These are phyloP conservation scores for Cyanidiococcus yangmingshanensis DNA, from an alignment of 23 red algal genomes.

Conservation along the genomic window DNA sequence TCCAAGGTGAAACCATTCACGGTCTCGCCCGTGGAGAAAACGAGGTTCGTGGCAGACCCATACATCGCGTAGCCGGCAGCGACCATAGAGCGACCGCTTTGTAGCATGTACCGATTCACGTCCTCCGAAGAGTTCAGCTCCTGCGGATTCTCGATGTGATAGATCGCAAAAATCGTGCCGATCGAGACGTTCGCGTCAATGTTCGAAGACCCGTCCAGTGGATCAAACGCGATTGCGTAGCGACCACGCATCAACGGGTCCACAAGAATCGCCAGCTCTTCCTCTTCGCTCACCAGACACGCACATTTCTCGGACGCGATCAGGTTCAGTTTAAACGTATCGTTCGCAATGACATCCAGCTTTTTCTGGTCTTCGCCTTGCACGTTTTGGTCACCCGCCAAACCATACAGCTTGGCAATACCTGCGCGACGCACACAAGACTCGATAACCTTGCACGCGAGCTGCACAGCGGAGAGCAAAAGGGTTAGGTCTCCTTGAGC, in stretches of 20 bases:
- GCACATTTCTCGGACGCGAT: constrained; percentile 61
- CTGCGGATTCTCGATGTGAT: constrained; percentile 55
- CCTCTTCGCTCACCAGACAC: constrained; percentile 92
- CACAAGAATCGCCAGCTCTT: constrained; percentile 79
- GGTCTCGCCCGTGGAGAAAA: constrained; percentile 68
- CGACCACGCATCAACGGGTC: constrained; percentile 39
- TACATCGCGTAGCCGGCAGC: constrained; percentile 98
- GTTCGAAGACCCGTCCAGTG: constrained; percentile 86
- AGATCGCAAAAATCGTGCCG: constrained; percentile 94
- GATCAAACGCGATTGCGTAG: constrained; percentile 98
- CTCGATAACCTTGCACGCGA: constrained; percentile 91
- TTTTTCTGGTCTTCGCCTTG: constrained; percentile 99
- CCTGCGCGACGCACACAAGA: constrained; percentile 90
- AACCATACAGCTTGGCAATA: constrained; percentile 87
- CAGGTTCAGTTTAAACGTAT: constrained; percentile 92
- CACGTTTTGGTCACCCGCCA: constrained; percentile 73
- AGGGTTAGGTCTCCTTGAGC: constrained; percentile 75
- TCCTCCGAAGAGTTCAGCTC: constrained; percentile 44
- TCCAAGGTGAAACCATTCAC: constrained; percentile 97
- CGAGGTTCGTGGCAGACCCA: constrained; percentile 86
- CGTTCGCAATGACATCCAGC: constrained; percentile 97
- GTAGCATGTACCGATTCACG: constrained; percentile 52
- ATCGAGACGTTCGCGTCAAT: constrained; percentile 99
- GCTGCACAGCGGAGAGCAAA: constrained; percentile 77
- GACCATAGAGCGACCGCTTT: constrained; percentile 65